Base-by-base conservation (phyloP, 116 monocot species). In the Trichopus zeylanicus region DNA sequence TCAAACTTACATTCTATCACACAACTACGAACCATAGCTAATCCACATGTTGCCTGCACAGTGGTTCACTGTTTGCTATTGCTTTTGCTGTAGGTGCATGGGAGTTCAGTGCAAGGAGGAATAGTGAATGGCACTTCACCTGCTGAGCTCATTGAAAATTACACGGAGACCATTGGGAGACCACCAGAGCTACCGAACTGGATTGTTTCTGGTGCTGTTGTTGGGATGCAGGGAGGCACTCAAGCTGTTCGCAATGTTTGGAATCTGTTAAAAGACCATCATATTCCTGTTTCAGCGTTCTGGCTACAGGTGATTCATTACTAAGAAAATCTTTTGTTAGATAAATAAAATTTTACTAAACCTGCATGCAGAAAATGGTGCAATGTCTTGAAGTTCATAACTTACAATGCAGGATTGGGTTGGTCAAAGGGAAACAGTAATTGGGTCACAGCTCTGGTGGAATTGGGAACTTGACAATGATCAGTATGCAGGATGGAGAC, bases 391-490 rank as follows among this genome's bases (percentile, higher is more conserved):
- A 56, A 56, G 11, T 22, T 46, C 15, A 1, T 1, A 9, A 21
- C 33, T 55, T 48, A 25, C 21, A 29, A 46, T 71, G 47, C 66
- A 90, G 90, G 90, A 90, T 49, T 90, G 90, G 90, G 85, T 90
- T 26, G 90, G 90, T 12, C 78, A 82, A 67, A 90, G 90, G n/a
- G 57, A 90, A 67, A 90, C 90, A n/a, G 46, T 85, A 11, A 76
- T 90, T 53, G 90, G 90, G 16, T 90, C 90, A 19, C 90, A 90
- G 58, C 71, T 90, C 0, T 90, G 90, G 85, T 90, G 90, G 90
- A 90, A 90, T 55, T 90, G 90, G 90, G 90, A 85, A 58, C 70
- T 90, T 18, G 90, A 90, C 51, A 63, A 29, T 12, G 42, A 12
- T 10, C 72, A 68, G 29, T 90, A 90, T 59, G 37, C 61, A n/a